Evolutionary conservation across 441 rosid genomes (phyloP), one percentile per base, ranked within the genome.

Genomic region (Populus hybrid): DNA sequence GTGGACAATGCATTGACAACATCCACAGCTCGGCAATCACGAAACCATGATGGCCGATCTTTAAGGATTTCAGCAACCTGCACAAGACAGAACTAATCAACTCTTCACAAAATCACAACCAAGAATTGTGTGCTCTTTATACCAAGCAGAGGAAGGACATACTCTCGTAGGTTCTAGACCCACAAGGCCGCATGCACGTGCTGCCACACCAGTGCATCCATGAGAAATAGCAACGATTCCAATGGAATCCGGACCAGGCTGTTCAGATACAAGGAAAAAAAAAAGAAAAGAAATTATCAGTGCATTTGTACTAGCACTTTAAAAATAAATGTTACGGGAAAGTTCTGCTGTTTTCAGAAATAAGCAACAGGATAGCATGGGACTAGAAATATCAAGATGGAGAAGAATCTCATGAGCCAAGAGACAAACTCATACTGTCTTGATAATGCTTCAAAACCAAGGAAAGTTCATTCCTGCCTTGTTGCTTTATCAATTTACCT

Each of bases 201-300:
- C 99, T 89, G 99, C 99, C 89, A 95, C 98, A 81, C 99, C 99
- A 88, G 95, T 64, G 94, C 98, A 89, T 88, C 97, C 94, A 85
- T 95, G 97, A 86, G 98, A 95, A 93, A 95, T 94, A 87, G 98
- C 97, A 81, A 95, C 85, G 97, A 95, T 95, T 94, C 99, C 99
- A 88, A 95, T 89, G 97, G 99, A 95, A 95, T 95, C 98, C 99
- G 99, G 98, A 95, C 99, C 99, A 95, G 99, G 99, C 99, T 95
- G 87, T 84, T 80, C 5, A 71, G 69, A 54, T 66, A 40, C 24
- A 67, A 16, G 12, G 57, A 20, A 40, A 7, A 7, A 3, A 14
- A 20, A 23, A 35, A 18, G 16, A 10, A 16, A 23, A 40, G 50
- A 11, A 28, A 69, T 30, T 71, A 42, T 12, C 10, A 66, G 11